A percentile compares a stretch with the other conserved stretches of the same genome.
Evolutionary conservation across 2,329 filamentous ascomycete species (phyloP).

Genomic region (Laburnicola sp.): DNA sequence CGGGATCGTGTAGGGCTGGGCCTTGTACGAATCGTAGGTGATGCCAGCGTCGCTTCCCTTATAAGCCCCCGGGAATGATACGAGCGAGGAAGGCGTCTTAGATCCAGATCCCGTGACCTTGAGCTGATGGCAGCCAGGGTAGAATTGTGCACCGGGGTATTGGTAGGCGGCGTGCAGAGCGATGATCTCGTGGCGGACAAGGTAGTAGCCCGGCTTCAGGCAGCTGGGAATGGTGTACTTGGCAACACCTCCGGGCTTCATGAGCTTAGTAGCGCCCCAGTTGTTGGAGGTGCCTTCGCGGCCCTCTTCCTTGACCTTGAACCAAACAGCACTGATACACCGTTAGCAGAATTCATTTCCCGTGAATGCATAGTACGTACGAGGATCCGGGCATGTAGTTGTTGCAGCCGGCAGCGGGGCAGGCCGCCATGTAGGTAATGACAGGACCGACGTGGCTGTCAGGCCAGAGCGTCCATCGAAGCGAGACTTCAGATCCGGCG

Average conservation of each 20-base stretch:
- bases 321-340: slow-evolving; percentile 53
- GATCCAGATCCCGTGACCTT: slow-evolving; percentile 56
- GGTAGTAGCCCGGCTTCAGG: slow-evolving; percentile 58
- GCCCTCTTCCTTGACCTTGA: slow-evolving; percentile 58
- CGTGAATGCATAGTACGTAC: slow-evolving; percentile 33
- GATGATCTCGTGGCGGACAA: slow-evolving; percentile 62
- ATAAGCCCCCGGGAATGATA: slow-evolving; percentile 60
- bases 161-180: slow-evolving; percentile 54
- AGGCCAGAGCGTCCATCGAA: slow-evolving; percentile 59
- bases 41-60: slow-evolving; percentile 55
- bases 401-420: slow-evolving; percentile 57
- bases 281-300: slow-evolving; percentile 55
- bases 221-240: slow-evolving; percentile 60
- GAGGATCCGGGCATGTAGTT: slow-evolving; percentile 52
- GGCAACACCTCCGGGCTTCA: slow-evolving; percentile 50
- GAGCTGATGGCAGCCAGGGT: slow-evolving; percentile 62
- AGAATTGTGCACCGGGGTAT: slow-evolving; percentile 61
- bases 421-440: slow-evolving; percentile 64
- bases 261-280: slow-evolving; percentile 54
- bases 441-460: slow-evolving; percentile 57
- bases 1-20: slow-evolving; percentile 14
- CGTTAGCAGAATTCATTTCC: slow-evolving; percentile 12
- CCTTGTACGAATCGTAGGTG: slow-evolving; percentile 57
- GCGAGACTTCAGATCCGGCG: slow-evolving; percentile 58
- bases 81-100: slow-evolving; percentile 47